Percentiles rank a stretch among this genome's conserved stretches.
Evolutionary conservation across 2,329 filamentous ascomycete genomes (phyloP).

Genomic region (Aspergillus hiratsukae): DNA sequence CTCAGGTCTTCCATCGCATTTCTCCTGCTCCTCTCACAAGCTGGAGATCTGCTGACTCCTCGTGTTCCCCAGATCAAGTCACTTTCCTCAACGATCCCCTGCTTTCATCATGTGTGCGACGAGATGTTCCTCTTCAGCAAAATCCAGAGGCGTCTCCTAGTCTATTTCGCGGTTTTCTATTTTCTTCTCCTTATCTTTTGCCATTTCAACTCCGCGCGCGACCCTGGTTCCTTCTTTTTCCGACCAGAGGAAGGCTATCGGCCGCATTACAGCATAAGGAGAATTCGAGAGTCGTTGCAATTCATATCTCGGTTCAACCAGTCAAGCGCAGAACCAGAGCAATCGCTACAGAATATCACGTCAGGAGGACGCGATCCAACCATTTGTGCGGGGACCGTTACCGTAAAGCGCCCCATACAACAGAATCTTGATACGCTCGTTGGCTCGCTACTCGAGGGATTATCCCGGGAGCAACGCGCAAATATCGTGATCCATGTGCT

Average conservation of each 20-base stretch:
- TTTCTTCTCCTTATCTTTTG: conserved; percentile 15
- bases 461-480: conserved; percentile 37
- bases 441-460: conserved; percentile 42
- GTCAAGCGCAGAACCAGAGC: conserved; percentile 1
- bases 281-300: conserved; percentile 16
- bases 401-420: conserved; percentile 36
- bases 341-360: background rate
- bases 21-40: background rate
- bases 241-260: conserved; percentile 19
- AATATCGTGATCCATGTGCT: conserved; percentile 42
- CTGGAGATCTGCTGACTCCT: background rate
- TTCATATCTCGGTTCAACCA: conserved; percentile 17
- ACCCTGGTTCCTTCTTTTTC: conserved; percentile 23
- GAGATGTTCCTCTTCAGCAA: conserved; percentile 13
- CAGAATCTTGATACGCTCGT: conserved; percentile 40
- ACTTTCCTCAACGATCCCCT: background rate
- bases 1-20: background rate
- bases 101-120: conserved; percentile 5
- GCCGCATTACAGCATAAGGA: conserved; percentile 16
- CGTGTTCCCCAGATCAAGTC: background rate
- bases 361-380: conserved; percentile 5
- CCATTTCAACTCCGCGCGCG: conserved; percentile 17
- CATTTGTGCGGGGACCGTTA: conserved; percentile 44
- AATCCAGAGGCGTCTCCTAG: conserved; percentile 17
- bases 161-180: conserved; percentile 17